phyloP scores from a whole-genome alignment of 108 stramenopile genomes.

The Cylindrotheca closterium region DNA sequence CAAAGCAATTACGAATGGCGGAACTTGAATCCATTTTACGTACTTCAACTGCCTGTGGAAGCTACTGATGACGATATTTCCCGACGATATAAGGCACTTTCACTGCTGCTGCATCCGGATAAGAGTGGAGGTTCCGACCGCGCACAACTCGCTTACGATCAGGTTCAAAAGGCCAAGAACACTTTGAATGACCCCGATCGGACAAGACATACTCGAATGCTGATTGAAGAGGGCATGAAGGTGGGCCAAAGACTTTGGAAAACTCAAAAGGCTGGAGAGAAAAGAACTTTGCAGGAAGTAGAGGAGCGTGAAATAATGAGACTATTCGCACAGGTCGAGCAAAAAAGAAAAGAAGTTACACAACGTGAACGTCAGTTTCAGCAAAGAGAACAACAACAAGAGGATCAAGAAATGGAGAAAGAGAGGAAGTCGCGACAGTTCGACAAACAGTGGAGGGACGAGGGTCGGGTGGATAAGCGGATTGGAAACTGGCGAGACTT shows the following conservation, averaged over 20 bases:
- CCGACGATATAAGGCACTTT: slow-evolving; percentile 77
- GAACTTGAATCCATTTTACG: slow-evolving; percentile 83
- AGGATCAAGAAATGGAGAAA: slow-evolving; percentile 75
- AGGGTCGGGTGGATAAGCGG: slow-evolving; percentile 74
- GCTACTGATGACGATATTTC: slow-evolving; percentile 75
- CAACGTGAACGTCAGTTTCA: slow-evolving; percentile 69
- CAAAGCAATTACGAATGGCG: slow-evolving; percentile 82
- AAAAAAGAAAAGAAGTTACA: slow-evolving; percentile 75
- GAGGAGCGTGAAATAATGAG: slow-evolving; percentile 71
- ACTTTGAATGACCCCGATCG: slow-evolving; percentile 53
- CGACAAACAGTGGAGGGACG: slow-evolving; percentile 79
- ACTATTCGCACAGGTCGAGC: slow-evolving; percentile 83
- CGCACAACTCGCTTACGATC: slow-evolving; percentile 78
- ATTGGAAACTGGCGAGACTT: slow-evolving; percentile 91
- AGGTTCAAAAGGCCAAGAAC: slow-evolving; percentile 74
- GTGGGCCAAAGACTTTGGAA: slow-evolving; percentile 42
- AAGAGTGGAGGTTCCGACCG: slow-evolving; percentile 55
- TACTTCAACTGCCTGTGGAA: slow-evolving; percentile 60
- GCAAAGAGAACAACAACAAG: slow-evolving; percentile 80
- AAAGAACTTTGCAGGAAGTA: slow-evolving; percentile 32
- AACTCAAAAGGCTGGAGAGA: neutral
- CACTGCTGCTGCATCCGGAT: slow-evolving; percentile 81
- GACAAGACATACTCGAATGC: slow-evolving; percentile 45
- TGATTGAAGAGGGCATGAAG: slow-evolving; percentile 76
- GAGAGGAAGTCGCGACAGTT: slow-evolving; percentile 64